Base-by-base conservation (phyloP, 257 asterid genomes). In the Plectranthus barbatus region DNA sequence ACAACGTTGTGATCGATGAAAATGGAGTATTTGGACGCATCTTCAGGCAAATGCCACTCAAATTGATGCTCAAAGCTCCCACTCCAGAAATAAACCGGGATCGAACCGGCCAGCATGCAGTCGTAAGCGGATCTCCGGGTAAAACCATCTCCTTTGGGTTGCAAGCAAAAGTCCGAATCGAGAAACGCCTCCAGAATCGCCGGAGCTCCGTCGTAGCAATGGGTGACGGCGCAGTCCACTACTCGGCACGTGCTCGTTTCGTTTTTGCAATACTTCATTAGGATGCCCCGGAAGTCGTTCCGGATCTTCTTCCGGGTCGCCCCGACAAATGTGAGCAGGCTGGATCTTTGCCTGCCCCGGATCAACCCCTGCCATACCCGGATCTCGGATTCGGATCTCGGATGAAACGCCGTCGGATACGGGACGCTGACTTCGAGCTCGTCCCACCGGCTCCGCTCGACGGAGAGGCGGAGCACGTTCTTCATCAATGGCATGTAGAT, bases 351-450 rank as follows among this genome's bases (percentile, higher is more conserved):
- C n/a, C 74, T 31, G 55, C 26, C 12, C 12, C 77, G 77, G 31
- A 77, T 56, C 9, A 69, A 50, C 13, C 18, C 50, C 52, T 82
- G 86, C 89, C 89, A 85, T 2, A 54, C 66, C 6, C 39, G 60
- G 67, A 85, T 69, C 5, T 85, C 93, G 39, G 78, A 68, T 42
- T 49, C 71, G 60, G 85, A 73, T 60, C 86, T 69, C 45, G 92
- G 92, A 67, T 84, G 92, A 56, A 84, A 84, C 0, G 88, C 58
- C 0, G 88, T 79, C n/a, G 93, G 93, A 60, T 82, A 85, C 0
- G 93, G 93, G 0, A 85, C 74, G 36, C 93, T 82, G 47, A 82
- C 33, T 44, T 85, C 93, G 15, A 80, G 50, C 0, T 34, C 51
- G 29, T 85, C 93, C 89, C 89, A 85, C 21, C 20, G 53, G 47